Evolutionary conservation across 2,329 filamentous ascomycete species (phyloP).

Genomic region (Dactylellina sp.): DNA sequence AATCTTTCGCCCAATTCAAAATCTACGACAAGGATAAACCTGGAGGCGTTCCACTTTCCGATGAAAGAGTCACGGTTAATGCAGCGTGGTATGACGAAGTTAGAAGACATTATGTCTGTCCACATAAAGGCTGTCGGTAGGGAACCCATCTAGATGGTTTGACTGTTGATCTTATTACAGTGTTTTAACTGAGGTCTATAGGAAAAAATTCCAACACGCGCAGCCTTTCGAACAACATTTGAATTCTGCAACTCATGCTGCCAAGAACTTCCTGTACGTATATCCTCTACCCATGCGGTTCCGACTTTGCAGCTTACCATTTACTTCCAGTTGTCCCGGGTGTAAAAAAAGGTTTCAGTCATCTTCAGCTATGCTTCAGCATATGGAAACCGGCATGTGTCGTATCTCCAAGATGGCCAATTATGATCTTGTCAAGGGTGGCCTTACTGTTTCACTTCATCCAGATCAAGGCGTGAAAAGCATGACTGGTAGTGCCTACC

Average conservation of each 20-base stretch:
- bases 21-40: slow-evolving; percentile 35
- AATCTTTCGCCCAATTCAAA: slow-evolving; percentile 38
- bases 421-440: slow-evolving; percentile 22
- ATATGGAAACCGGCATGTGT: slow-evolving; percentile 43
- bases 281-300: neutral
- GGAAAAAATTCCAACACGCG: slow-evolving; percentile 17
- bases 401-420: slow-evolving; percentile 19
- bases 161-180: too few species aligned
- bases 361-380: slow-evolving; percentile 46
- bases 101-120: slow-evolving; percentile 17
- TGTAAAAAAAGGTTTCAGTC: slow-evolving; percentile 46
- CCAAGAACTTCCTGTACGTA: slow-evolving; percentile 39
- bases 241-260: slow-evolving; percentile 36
- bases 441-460: slow-evolving; percentile 22
- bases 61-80: slow-evolving; percentile 13
- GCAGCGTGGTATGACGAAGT: slow-evolving; percentile 19
- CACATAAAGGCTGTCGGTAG: slow-evolving; percentile 22
- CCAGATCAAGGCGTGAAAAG: slow-evolving; percentile 13
- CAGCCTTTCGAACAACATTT: slow-evolving; percentile 39
- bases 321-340: slow-evolving; percentile 26
- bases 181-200: neutral
- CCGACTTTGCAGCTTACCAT: neutral
- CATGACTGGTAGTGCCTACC: neutral
- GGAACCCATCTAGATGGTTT: neutral
- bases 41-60: neutral